These are phyloP conservation scores for Leucoagaricus sp. DNA, from an alignment of 1,284 basidiomycete species.

Conservation along the genomic window DNA sequence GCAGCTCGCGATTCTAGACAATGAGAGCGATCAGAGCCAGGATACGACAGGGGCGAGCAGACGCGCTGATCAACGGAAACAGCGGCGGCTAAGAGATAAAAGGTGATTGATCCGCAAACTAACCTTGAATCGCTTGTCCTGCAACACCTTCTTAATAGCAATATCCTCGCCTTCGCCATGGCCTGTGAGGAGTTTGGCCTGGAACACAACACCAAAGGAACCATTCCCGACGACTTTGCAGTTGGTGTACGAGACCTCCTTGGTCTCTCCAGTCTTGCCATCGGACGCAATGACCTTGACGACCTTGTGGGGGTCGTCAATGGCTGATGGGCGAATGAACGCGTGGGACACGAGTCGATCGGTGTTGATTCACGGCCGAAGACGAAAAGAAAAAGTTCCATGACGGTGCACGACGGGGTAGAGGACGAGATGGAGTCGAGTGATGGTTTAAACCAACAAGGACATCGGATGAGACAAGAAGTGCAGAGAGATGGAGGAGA, in stretches of 20 bases:
- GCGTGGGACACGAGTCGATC: slow-evolving; percentile 33
- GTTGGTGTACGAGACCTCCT: slow-evolving; percentile 92
- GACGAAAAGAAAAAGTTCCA: slow-evolving; percentile 14
- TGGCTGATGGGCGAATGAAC: slow-evolving; percentile 44
- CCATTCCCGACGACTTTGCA: slow-evolving; percentile 99
- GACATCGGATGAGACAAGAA: slow-evolving; percentile 17
- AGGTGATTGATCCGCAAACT: slow-evolving; percentile 30
- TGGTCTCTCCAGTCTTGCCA: slow-evolving; percentile 89
- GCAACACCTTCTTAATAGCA: slow-evolving; percentile 99
- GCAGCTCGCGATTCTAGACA: slow-evolving; percentile 93
- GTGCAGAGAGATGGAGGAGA: slow-evolving; percentile 23
- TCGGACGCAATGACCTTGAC: slow-evolving; percentile 95
- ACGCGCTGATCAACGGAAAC: not conserved
- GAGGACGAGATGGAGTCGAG: slow-evolving; percentile 19
- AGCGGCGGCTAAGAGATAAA: slow-evolving; percentile 15
- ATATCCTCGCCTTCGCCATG: slow-evolving; percentile 80
- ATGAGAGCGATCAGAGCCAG: slow-evolving; percentile 16
- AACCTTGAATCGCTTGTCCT: slow-evolving; percentile 99
- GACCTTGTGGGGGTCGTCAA: slow-evolving; percentile 94
- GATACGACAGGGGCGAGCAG: no score
- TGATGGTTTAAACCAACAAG: slow-evolving; percentile 19
- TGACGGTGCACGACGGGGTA: slow-evolving; percentile 8
- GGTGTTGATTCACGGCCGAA: slow-evolving; percentile 31
- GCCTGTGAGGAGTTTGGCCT: slow-evolving; percentile 71
- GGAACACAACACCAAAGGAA: slow-evolving; percentile 98